Percentiles rank a stretch among this genome's conserved stretches.
Conservation (phyloP, 495 filamentous ascomycete species). For the Articulospora tetracladia region DNA sequence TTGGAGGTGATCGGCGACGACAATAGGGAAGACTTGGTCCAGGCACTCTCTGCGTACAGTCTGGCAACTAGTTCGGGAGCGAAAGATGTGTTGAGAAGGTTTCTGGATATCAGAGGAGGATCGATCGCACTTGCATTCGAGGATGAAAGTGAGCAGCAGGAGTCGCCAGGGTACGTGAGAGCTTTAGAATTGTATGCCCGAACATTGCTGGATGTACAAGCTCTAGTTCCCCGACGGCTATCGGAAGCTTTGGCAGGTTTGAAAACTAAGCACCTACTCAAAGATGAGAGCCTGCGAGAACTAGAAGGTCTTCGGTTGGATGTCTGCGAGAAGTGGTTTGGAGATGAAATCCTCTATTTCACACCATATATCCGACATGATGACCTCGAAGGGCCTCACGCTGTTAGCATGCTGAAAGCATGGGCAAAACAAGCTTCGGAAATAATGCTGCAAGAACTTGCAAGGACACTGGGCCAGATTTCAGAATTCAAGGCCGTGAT, state of each 20-base stretch:
- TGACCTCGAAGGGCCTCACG: conserved; percentile 63
- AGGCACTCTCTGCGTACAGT: conserved; percentile 77
- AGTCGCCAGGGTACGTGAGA: conserved; percentile 47
- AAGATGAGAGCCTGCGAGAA: conserved; percentile 58
- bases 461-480: conserved; percentile 48
- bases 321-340: conserved; percentile 74
- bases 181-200: conserved; percentile 68
- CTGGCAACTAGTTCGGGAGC: conserved; percentile 78
- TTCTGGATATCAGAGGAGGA: conserved; percentile 68
- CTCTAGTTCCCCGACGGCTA: conserved; percentile 67
- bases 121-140: conserved; percentile 58
- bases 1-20: conserved; percentile 45
- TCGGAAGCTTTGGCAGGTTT: conserved; percentile 65
- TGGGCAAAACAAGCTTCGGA: conserved; percentile 76
- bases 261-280: conserved; percentile 65
- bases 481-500: conserved; percentile 63
- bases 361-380: conserved; percentile 88
- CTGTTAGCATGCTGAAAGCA: conserved; percentile 56
- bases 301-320: conserved; percentile 77
- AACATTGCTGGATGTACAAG: conserved; percentile 73
- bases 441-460: conserved; percentile 55
- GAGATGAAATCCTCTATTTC: conserved; percentile 79
- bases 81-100: conserved; percentile 76
- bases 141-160: conserved; percentile 25
- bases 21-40: conserved; percentile 50